Evolutionary conservation across 1,284 basidiomycete genomes (phyloP).

Genomic region (Cryptococcus maquisensis): DNA sequence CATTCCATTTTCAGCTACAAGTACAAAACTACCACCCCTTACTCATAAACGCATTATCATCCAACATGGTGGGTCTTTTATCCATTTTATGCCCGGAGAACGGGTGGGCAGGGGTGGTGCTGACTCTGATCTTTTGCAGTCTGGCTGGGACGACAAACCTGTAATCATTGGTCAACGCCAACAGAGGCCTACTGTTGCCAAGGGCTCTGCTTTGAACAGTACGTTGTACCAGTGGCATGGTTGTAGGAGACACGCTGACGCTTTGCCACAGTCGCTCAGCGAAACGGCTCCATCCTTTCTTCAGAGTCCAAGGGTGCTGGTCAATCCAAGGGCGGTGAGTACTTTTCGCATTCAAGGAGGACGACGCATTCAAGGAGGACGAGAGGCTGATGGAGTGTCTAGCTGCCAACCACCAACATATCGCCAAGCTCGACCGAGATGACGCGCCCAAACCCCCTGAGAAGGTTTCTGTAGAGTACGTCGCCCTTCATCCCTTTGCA

Average conservation of each 20-base stretch:
- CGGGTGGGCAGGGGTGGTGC: no score
- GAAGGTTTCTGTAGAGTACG: constrained; percentile 59
- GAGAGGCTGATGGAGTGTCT: not conserved
- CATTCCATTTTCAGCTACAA: not conserved
- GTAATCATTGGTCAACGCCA: constrained; percentile 35
- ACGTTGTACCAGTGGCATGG: constrained; percentile 1
- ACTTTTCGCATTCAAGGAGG: not conserved
- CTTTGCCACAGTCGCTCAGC: constrained; percentile 35
- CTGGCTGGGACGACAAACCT: constrained; percentile 43
- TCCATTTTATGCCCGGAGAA: not conserved
- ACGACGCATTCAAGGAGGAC: no score
- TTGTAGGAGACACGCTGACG: no score
- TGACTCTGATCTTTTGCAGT: constrained; percentile 17
- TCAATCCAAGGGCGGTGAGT: constrained; percentile 33
- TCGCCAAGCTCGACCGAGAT: constrained; percentile 88
- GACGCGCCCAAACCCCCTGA: constrained; percentile 94
- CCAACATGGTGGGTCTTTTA: not conserved
- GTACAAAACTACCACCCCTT: not conserved
- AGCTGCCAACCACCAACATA: constrained; percentile 89
- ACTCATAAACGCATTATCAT: not conserved
- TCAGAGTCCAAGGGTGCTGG: constrained; percentile 50
- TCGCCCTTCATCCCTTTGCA: constrained; percentile 4
- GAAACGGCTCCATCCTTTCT: constrained; percentile 50
- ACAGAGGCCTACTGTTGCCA: constrained; percentile 28
- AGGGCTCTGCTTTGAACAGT: constrained; percentile 41